phyloP scores from a whole-genome alignment of 208 protist species.

The Wallacemonas rigidus region DNA sequence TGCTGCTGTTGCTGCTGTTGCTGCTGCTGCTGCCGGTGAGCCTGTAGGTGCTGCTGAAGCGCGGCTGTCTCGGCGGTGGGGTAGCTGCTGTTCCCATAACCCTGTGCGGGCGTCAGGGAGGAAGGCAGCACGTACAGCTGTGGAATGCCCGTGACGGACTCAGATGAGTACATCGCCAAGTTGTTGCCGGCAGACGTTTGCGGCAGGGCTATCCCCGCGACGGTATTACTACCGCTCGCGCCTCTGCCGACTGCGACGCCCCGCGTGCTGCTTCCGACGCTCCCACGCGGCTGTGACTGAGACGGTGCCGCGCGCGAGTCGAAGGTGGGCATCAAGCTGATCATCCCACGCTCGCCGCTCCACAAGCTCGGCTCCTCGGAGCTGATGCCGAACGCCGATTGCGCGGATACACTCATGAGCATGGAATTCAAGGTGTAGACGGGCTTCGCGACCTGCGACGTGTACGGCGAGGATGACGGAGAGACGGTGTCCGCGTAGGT shows the following conservation, averaged over 20 bases:
- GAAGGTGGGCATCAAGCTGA: slow-evolving; percentile 12
- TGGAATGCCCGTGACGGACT: not conserved
- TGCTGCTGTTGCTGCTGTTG: not conserved
- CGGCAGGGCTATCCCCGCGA: not conserved
- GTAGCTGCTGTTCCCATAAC: not conserved
- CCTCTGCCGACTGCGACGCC: too few relatives aligned
- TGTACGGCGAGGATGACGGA: not conserved
- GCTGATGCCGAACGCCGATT: not conserved
- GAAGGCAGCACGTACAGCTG: slow-evolving; percentile 14
- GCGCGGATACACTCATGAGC: not conserved
- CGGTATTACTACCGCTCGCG: not conserved
- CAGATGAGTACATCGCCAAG: slow-evolving; percentile 1
- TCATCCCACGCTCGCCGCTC: slow-evolving; percentile 9
- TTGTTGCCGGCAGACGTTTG: not conserved
- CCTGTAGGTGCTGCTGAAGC: not conserved
- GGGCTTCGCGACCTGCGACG: not conserved
- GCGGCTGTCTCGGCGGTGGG: not conserved
- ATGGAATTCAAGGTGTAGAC: slow-evolving; percentile 4
- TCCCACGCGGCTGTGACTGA: not conserved
- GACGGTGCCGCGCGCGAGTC: not conserved
- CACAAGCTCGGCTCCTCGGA: slow-evolving; percentile 8
- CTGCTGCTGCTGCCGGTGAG: not conserved
- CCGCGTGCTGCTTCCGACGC: not conserved
- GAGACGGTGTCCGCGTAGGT: slow-evolving; percentile 1
- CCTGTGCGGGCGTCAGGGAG: not conserved